Percentiles rank a stretch among this genome's conserved stretches.
Conservation (phyloP, 257 asterid genomes). For the Ligustrum vulgare region DNA sequence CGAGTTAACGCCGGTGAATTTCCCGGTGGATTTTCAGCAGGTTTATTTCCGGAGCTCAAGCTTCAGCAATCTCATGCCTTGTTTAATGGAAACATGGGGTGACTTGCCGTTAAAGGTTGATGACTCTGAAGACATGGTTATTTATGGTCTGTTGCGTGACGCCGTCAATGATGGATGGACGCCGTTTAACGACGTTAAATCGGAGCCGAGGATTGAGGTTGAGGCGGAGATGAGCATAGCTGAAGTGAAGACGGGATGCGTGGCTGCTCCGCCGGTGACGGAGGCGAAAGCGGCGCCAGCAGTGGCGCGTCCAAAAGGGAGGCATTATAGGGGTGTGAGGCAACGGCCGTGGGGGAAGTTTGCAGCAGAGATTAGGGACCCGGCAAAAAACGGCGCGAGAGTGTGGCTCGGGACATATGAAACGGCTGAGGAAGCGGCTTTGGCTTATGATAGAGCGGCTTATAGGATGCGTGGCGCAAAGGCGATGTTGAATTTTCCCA, state of each 20-base stretch:
- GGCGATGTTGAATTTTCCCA: conserved; percentile 80
- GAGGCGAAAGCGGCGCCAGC: conserved; percentile 5
- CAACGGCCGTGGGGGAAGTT: conserved; percentile 32
- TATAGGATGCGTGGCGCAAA: conserved; percentile 85
- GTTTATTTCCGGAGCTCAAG: conserved; percentile 57
- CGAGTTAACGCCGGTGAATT: conserved; percentile 33
- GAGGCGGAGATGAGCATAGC: conserved; percentile 23
- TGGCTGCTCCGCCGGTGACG: conserved; percentile 21
- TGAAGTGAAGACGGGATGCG: conserved; percentile 12
- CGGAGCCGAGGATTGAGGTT: conserved; percentile 43
- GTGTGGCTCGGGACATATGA: conserved; percentile 94
- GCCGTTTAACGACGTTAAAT: conserved; percentile 64
- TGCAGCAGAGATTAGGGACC: conserved; percentile 87
- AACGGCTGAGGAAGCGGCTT: conserved; percentile 18
- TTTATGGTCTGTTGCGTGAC: conserved; percentile 65
- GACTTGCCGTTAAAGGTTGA: conserved; percentile 81
- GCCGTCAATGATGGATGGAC: conserved; percentile 81
- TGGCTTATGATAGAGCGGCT: conserved; percentile 91
- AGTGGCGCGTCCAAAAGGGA: conserved; percentile 46
- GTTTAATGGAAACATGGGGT: conserved; percentile 80
- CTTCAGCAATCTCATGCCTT: conserved; percentile 55
- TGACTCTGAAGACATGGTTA: conserved; percentile 83
- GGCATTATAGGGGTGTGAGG: conserved; percentile 80
- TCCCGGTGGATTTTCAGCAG: conserved; percentile 28
- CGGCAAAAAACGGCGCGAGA: conserved; percentile 84